Base-by-base conservation (phyloP, 306 rosid genomes). In the Ormosia emarginata region DNA sequence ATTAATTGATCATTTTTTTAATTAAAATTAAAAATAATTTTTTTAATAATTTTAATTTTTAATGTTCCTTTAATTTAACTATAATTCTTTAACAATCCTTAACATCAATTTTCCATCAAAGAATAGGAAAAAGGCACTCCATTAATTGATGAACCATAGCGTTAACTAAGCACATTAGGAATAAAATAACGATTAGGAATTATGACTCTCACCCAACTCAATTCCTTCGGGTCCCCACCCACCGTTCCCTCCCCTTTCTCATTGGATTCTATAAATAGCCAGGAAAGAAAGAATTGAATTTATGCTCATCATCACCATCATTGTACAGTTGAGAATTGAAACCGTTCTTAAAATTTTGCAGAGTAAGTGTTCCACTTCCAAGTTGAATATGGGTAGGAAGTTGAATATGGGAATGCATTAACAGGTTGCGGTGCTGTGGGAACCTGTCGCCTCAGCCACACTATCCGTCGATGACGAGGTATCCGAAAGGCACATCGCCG, bases 381-480 rank as follows among this genome's bases (percentile, higher is more conserved):
- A 24, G 24, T 24, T 24, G 1, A 24, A 24, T 24, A 57, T 50
- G 66, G 33, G 58, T 30, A 67, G 24, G 5, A 79, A 67, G 24
- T 67, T 77, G 14, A 67, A 67, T 11, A 3, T 78, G 83, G 83
- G 57, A 44, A 0, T 72, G 86, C 24, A 49, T 77, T 5, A 76
- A 18, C 5, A 65, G 75, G 18, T 32, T 53, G 43, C 82, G 18
- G 79, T 83, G 86, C 29, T 79, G 80, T 37, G 87, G 83, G n/a
- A 79, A 74, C 57, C 49, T 90, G 8, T 85, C 85, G 1, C 90
- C 94, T 32, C 52, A 87, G 70, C 82, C 92, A 8, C 97, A 88
- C 93, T 90, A 92, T 30, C 93, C 94, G 0, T 86, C 93, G 18
- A 83, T 86, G 88, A 88, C 84, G 0, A 82, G 73, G 41, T 88